Evolutionary conservation across 306 rosid species (phyloP), one percentile per base, ranked within the genome.

Genomic region (Benincasa hispida): DNA sequence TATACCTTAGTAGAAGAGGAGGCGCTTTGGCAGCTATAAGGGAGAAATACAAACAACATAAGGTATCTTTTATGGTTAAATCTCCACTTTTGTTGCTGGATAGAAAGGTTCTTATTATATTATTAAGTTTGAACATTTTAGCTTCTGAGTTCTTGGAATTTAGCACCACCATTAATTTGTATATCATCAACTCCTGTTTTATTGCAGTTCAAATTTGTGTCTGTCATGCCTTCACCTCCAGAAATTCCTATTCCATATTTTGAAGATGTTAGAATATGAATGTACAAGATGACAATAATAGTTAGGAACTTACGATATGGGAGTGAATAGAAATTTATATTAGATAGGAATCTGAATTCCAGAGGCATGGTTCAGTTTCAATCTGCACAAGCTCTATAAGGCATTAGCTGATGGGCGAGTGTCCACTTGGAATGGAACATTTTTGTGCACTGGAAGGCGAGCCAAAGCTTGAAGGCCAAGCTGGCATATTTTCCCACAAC

Each of bases 11-110:
- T 39, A 88, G 93, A 87, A 88, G 87, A 87, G 96, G 97, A 14
- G 82, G 86, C 15, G 22, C 84, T 58, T 83, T 95, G 83, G 83
- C 75, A 59, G 89, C 94, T 74, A 76, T 86, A 61, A 91, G 92
- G 80, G 96, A 90, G 53, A 94, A 91, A 83, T 94, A 94, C 88
- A 94, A 89, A 76, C 89, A 89, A 12, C 96, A 84, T 17, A 91
- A 95, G 99, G 99, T 90, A 80, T 8, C n/a, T 62, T 58, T 54
- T 4, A 28, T 72, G 28, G 10, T 48, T 48, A 25, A 72, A 17
- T 27, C 27, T 9, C 45, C 42, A 9, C 41, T 25, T 24, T 45
- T 70, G n/a, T 17, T 70, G 21, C 42, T 72, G 56, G 75, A 25
- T 24, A 25, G 28, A 69, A 13, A 45, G 56, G 24, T 70, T 69